Conservation (phyloP, 1,284 basidiomycete species). For the Malassezia brasiliensis region DNA sequence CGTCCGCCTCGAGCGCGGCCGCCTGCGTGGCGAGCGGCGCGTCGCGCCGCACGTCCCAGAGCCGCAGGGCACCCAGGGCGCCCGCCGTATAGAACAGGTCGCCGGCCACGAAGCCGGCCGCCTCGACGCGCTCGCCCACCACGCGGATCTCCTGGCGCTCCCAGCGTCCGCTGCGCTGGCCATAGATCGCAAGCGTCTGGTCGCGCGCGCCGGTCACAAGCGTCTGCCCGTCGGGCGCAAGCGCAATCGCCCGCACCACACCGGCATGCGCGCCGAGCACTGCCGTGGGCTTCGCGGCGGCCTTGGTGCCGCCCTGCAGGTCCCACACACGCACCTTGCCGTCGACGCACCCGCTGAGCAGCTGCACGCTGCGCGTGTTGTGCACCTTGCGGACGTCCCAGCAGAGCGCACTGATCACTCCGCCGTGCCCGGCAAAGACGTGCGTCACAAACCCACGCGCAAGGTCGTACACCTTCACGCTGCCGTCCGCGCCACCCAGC, state of each 20-base stretch:
- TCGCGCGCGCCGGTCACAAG: slow-evolving; percentile 36
- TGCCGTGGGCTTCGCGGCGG: slow-evolving; percentile 24
- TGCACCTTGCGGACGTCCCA: slow-evolving; percentile 56
- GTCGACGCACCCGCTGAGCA: slow-evolving; percentile 71
- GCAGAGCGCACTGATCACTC: slow-evolving; percentile 83
- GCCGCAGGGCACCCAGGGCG: slow-evolving; percentile 25
- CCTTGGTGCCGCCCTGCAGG: slow-evolving; percentile 23
- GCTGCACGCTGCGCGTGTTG: slow-evolving; percentile 56
- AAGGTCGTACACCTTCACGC: slow-evolving; percentile 94
- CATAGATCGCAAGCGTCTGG: slow-evolving; percentile 35
- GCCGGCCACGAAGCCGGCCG: slow-evolving; percentile 27
- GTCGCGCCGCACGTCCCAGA: slow-evolving; percentile 23
- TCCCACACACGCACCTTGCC: slow-evolving; percentile 45
- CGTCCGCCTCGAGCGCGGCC: background rate
- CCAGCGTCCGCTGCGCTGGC: slow-evolving; percentile 19
- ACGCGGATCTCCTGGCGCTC: slow-evolving; percentile 31
- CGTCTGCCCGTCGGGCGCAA: slow-evolving; percentile 27
- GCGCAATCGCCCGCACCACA: slow-evolving; percentile 37
- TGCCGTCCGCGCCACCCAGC: slow-evolving; percentile 87
- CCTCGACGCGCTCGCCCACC: slow-evolving; percentile 39
- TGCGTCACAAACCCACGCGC: slow-evolving; percentile 81
- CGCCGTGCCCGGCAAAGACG: slow-evolving; percentile 80
- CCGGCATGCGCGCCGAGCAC: slow-evolving; percentile 35
- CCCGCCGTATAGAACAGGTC: slow-evolving; percentile 34
- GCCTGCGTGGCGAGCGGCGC: background rate